Evolutionary conservation across 129 eudicot genomes (phyloP).

Genomic region (Heracleum sosnowskyi): DNA sequence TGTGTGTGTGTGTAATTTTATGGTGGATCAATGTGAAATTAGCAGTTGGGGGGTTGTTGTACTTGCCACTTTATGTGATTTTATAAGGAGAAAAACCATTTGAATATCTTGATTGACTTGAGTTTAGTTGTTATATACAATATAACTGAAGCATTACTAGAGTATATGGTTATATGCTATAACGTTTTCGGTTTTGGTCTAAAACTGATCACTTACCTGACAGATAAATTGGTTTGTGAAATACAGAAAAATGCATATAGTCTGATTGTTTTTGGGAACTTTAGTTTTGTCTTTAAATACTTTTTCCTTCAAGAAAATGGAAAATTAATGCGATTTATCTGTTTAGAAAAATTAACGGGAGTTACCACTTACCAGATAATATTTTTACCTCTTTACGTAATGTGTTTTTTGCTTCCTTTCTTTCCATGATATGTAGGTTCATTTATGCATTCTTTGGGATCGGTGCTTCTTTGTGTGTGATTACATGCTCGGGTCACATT

Average conservation of each 20-base stretch:
- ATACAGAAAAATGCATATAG: too few relatives aligned
- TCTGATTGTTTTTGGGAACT: not conserved
- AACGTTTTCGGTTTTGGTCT: too few relatives aligned
- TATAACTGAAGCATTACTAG: not conserved
- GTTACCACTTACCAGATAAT: not conserved
- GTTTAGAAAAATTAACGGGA: not conserved
- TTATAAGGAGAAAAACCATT: too few relatives aligned
- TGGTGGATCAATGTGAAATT: too few relatives aligned
- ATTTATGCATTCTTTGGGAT: slow-evolving; percentile 69
- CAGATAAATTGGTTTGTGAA: too few relatives aligned
- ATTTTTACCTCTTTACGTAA: not conserved
- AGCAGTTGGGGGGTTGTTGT: too few relatives aligned
- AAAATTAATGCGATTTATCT: not conserved
- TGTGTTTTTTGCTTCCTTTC: not conserved
- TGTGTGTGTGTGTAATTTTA: too few relatives aligned
- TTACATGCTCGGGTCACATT: slow-evolving; percentile 81
- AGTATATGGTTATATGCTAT: too few relatives aligned
- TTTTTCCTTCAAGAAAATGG: not conserved
- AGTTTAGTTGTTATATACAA: not conserved
- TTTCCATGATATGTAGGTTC: slow-evolving; percentile 43
- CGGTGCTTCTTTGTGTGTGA: slow-evolving; percentile 57
- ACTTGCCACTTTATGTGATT: too few relatives aligned
- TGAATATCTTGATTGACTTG: not conserved
- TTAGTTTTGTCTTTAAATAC: not conserved
- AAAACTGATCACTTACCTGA: too few relatives aligned